Percentiles rank a stretch among this genome's conserved stretches.
These are phyloP conservation scores for Zygosaccharomyces gambellarensis DNA, from an alignment of 805 yeast genomes.

Conservation along the genomic window DNA sequence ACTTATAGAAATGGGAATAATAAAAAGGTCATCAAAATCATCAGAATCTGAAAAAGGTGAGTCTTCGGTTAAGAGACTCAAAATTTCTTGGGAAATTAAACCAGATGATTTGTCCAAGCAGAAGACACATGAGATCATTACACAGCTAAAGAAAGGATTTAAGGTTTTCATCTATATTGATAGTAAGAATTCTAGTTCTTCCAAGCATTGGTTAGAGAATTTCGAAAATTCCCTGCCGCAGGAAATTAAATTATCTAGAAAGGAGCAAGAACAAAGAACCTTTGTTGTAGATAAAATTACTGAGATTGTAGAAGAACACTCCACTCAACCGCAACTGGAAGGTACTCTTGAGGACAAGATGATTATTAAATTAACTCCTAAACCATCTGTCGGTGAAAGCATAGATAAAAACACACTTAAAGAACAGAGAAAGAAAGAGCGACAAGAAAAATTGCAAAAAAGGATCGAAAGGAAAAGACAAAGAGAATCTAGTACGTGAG, in stretches of 20 bases:
- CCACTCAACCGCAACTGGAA: constrained; percentile 21
- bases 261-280: constrained; percentile 36
- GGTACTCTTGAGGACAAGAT: constrained; percentile 33
- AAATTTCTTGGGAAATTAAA: constrained; percentile 55
- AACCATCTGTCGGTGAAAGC: constrained; percentile 17
- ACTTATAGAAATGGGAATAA: constrained; percentile 20
- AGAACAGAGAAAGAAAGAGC: constrained; percentile 33
- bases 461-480: constrained; percentile 24
- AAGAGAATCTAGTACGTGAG: neutral
- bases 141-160: constrained; percentile 42
- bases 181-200: constrained; percentile 29
- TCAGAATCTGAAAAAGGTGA: constrained; percentile 21
- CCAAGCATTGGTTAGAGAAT: constrained; percentile 27
- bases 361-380: constrained; percentile 27
- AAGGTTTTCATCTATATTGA: constrained; percentile 41
- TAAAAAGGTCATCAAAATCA: constrained; percentile 12
- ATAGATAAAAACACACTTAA: constrained; percentile 33
- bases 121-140: constrained; percentile 46
- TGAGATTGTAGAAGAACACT: constrained; percentile 25
- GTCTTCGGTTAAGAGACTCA: constrained; percentile 41
- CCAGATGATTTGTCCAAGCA: constrained; percentile 48
- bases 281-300: constrained; percentile 32
- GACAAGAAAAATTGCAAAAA: constrained; percentile 33
- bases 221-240: constrained; percentile 19
- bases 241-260: constrained; percentile 21